Evolutionary conservation across 2,329 filamentous ascomycete species (phyloP).

Genomic region (Monilinia fructicola): DNA sequence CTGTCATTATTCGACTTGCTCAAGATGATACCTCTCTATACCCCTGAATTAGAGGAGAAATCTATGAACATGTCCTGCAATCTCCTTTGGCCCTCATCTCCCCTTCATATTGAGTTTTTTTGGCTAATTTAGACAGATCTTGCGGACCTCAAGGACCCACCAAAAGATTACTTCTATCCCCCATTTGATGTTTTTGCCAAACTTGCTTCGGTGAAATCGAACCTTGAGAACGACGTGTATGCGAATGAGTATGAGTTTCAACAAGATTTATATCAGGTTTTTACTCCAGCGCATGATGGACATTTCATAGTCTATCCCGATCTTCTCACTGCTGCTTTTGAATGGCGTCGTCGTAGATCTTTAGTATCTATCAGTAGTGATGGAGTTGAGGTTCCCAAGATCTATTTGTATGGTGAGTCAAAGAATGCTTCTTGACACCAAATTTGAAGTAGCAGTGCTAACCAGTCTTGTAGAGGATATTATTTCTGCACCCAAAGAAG

Average conservation of each 20-base stretch:
- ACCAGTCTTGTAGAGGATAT: constrained; percentile 43
- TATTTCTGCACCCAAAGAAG: constrained; percentile 44
- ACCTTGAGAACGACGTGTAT: constrained; percentile 45
- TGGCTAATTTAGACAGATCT: constrained; percentile 31
- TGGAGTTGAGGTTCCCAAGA: constrained; percentile 56
- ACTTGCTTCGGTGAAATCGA: constrained; percentile 48
- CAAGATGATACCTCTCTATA: not conserved
- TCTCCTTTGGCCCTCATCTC: not conserved
- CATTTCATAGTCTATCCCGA: constrained; percentile 60
- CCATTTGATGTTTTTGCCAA: constrained; percentile 49
- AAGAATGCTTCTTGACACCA: not conserved
- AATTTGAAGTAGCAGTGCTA: not conserved
- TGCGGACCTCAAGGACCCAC: constrained; percentile 49
- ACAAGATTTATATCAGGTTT: constrained; percentile 52
- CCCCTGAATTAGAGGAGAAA: not conserved
- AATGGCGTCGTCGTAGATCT: constrained; percentile 48
- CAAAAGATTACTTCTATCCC: constrained; percentile 51
- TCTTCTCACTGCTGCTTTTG: constrained; percentile 52
- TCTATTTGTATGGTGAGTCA: constrained; percentile 51
- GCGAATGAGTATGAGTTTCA: constrained; percentile 57
- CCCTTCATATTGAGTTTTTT: not conserved
- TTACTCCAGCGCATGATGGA: constrained; percentile 60
- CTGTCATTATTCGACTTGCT: not conserved
- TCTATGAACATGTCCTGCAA: not conserved
- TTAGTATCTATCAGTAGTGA: constrained; percentile 62